phyloP scores from a whole-genome alignment of 1,284 basidiomycete genomes.

The Cryptococcus sp. region DNA sequence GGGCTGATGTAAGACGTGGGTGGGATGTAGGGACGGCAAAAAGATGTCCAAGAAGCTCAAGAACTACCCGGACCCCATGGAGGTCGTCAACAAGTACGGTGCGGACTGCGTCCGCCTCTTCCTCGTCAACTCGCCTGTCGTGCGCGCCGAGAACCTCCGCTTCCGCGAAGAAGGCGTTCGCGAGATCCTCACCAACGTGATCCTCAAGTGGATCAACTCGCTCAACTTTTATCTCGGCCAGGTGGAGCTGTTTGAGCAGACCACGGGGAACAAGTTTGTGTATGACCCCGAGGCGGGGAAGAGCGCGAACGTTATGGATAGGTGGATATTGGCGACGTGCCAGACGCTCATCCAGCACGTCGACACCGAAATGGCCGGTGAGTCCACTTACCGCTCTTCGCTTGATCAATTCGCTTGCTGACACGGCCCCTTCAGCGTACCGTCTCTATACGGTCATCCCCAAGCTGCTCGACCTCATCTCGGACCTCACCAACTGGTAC shows the following conservation, averaged over 20 bases:
- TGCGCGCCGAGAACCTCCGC: slow-evolving; percentile 93
- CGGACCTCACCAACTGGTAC: slow-evolving; percentile 99
- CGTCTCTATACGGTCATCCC: slow-evolving; percentile 97
- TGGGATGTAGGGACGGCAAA: slow-evolving; percentile 74
- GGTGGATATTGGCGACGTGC: slow-evolving; percentile 96
- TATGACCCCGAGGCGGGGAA: slow-evolving; percentile 84
- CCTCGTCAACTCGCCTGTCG: slow-evolving; percentile 98
- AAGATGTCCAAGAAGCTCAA: slow-evolving; percentile 99
- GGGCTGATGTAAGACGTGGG: neutral
- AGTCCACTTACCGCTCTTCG: slow-evolving; percentile 11
- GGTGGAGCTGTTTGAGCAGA: slow-evolving; percentile 81
- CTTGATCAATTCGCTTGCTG: neutral
- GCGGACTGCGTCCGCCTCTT: slow-evolving; percentile 97
- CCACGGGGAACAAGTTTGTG: slow-evolving; percentile 71
- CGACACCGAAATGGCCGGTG: slow-evolving; percentile 83
- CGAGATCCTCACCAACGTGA: slow-evolving; percentile 89
- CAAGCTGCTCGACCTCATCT: slow-evolving; percentile 84
- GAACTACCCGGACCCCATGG: slow-evolving; percentile 97
- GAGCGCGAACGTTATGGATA: slow-evolving; percentile 94
- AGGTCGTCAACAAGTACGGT: slow-evolving; percentile 87
- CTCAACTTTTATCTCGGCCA: slow-evolving; percentile 99
- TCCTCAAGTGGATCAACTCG: slow-evolving; percentile 98
- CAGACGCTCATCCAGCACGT: slow-evolving; percentile 94
- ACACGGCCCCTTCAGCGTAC: slow-evolving; percentile 59
- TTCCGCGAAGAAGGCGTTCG: slow-evolving; percentile 98